phyloP scores from a whole-genome alignment of 148 eudicot species.

The Amaranthus palmeri region DNA sequence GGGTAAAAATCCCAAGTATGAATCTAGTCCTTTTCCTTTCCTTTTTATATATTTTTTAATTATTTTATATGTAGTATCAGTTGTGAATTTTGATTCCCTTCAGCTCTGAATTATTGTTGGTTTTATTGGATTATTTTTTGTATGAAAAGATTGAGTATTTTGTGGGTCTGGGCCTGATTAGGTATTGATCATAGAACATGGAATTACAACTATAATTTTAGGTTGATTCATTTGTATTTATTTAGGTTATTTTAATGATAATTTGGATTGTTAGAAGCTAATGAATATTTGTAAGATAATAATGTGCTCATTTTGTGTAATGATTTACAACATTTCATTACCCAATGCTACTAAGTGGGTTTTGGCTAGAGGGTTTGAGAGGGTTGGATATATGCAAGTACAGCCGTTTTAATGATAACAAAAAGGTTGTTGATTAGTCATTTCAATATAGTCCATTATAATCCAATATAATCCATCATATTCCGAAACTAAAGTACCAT shows the following conservation, averaged over 20 bases:
- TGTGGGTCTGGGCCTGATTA: background rate
- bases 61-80: background rate
- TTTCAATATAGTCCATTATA: too few species aligned
- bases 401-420: too few species aligned
- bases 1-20: slow-evolving; percentile 37
- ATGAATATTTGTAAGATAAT: background rate
- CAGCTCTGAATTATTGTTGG: background rate
- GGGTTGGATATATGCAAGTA: too few species aligned
- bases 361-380: too few species aligned
- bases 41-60: background rate
- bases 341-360: too few species aligned
- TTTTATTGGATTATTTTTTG: background rate
- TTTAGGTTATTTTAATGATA: background rate
- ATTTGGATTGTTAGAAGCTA: background rate
- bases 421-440: too few species aligned
- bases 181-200: background rate
- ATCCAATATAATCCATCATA: too few species aligned
- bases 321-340: too few species aligned
- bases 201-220: background rate
- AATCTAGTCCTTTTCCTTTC: background rate
- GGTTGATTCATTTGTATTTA: slow-evolving; percentile 6
- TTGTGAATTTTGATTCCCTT: background rate
- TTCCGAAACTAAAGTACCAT: too few species aligned
- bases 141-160: background rate
- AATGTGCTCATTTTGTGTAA: too few species aligned